These are phyloP conservation scores for Apiospora rasikravindrae DNA, from an alignment of 2,329 filamentous ascomycete genomes.

Conservation along the genomic window DNA sequence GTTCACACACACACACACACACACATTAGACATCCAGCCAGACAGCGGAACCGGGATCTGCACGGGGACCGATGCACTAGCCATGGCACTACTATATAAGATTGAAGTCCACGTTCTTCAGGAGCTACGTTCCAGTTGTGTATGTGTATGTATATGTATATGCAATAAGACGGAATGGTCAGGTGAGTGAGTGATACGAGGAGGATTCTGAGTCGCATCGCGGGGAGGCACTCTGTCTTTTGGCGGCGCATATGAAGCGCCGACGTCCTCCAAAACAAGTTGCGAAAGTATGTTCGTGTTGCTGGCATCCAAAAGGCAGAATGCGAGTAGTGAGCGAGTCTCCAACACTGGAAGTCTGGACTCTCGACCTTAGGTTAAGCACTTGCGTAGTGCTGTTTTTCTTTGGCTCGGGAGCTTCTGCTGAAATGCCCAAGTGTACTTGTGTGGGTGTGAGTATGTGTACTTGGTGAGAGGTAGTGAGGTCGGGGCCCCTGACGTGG, in stretches of 20 bases:
- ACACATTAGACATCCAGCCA: neutral
- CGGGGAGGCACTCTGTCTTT: no score
- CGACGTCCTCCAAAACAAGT: neutral
- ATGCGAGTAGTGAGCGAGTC: neutral
- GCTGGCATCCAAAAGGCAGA: neutral
- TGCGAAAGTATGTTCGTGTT: neutral
- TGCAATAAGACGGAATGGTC: neutral
- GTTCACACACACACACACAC: neutral
- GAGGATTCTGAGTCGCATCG: neutral
- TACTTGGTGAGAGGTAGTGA: neutral
- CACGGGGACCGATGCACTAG: neutral
- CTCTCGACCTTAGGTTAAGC: neutral
- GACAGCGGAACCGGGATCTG: conserved; percentile 2
- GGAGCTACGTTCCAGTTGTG: neutral
- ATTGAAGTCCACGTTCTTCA: neutral
- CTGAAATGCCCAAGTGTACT: neutral
- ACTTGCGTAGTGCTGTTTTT: neutral
- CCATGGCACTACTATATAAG: neutral
- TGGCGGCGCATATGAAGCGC: neutral
- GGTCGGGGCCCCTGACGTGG: neutral
- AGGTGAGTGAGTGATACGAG: neutral
- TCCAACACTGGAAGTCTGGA: neutral
- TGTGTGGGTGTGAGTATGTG: neutral
- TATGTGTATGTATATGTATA: neutral
- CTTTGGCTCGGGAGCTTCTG: neutral